These are phyloP conservation scores for Annulohypoxylon moriforme DNA, from an alignment of 495 filamentous ascomycete species.

Conservation along the genomic window DNA sequence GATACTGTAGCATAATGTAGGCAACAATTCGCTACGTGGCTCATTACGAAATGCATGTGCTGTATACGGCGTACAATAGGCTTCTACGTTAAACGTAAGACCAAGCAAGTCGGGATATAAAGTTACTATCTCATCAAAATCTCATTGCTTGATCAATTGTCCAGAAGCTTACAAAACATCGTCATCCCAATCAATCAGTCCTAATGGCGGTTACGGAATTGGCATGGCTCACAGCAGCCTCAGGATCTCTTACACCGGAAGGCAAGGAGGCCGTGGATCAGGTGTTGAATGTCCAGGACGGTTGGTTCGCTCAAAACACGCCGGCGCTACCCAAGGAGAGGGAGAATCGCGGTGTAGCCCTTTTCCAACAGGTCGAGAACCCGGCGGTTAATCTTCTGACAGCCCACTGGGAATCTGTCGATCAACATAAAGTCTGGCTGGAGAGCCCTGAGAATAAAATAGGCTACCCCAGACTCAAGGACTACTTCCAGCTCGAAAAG, in stretches of 20 bases:
- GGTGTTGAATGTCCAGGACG: constrained; percentile 50
- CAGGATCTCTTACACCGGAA: constrained; percentile 34
- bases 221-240: constrained; percentile 57
- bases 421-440: constrained; percentile 62
- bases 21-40: constrained; percentile 5
- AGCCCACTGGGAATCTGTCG: constrained; percentile 63
- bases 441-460: constrained; percentile 50
- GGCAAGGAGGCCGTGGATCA: constrained; percentile 45
- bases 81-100: neutral
- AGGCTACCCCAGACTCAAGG: constrained; percentile 33
- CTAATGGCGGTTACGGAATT: constrained; percentile 66
- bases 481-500: constrained; percentile 50
- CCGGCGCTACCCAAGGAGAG: constrained; percentile 36
- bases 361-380: constrained; percentile 63
- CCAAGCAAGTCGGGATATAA: neutral
- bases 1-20: neutral
- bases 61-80: neutral
- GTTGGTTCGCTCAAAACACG: constrained; percentile 51
- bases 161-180: neutral
- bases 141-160: neutral
- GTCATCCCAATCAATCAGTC: constrained; percentile 1
- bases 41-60: neutral
- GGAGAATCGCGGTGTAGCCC: constrained; percentile 40
- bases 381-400: constrained; percentile 59
- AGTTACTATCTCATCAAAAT: neutral